Percentiles rank a stretch among this genome's conserved stretches.
Evolutionary conservation across 2,329 filamentous ascomycete species (phyloP).

Genomic region (Fusarium sp.): DNA sequence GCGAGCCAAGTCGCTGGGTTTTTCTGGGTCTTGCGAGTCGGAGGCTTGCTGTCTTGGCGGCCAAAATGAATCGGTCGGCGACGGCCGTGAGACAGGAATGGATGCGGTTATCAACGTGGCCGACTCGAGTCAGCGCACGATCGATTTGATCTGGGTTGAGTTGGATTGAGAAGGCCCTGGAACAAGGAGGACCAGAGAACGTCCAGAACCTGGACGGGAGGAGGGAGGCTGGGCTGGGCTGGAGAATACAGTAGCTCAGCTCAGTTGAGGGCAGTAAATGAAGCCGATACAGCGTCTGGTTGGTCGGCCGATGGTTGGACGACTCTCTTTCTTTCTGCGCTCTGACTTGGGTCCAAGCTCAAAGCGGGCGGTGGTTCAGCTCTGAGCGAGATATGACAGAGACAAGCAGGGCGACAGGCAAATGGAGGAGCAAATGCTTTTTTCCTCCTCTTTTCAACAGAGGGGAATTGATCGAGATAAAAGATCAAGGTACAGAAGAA

Average conservation of each 20-base stretch:
- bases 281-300: constrained; percentile 24
- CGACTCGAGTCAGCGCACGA: constrained; percentile 28
- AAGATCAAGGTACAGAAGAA: constrained; percentile 6
- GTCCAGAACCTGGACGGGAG: constrained; percentile 24
- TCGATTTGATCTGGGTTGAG: constrained; percentile 8
- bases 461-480: constrained; percentile 4
- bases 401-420: constrained; percentile 19
- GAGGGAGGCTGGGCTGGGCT: constrained; percentile 12
- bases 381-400: constrained; percentile 38
- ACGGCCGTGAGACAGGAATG: constrained; percentile 40
- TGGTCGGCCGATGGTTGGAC: constrained; percentile 30
- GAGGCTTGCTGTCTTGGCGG: constrained; percentile 38
- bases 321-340: constrained; percentile 28
- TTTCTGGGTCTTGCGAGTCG: constrained; percentile 41
- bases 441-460: constrained; percentile 8
- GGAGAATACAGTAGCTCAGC: constrained; percentile 29
- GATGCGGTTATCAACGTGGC: constrained; percentile 30
- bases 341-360: constrained; percentile 36
- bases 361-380: constrained; percentile 38
- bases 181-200: constrained; percentile 16
- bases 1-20: constrained; percentile 37
- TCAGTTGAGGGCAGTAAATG: constrained; percentile 10
- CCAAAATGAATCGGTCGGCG: constrained; percentile 33
- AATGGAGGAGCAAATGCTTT: constrained; percentile 3
- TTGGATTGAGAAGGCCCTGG: constrained; percentile 8